Base-by-base conservation (phyloP, 257 asterid genomes). In the Capsicum baccatum region DNA sequence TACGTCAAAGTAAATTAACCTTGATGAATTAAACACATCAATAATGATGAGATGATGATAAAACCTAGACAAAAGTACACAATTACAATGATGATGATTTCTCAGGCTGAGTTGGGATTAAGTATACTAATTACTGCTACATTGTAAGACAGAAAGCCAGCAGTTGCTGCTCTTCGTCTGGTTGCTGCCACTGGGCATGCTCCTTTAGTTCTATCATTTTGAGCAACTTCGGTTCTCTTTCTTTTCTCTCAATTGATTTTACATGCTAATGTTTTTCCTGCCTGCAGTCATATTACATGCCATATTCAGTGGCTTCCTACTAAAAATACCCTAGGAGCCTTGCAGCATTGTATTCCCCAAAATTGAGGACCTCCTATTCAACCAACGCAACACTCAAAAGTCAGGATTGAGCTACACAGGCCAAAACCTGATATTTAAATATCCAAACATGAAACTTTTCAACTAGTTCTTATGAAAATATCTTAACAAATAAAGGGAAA, bases 311-410 rank as follows among this genome's bases (percentile, higher is more conserved):
- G 1, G 10, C 76, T 19, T 62, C 68, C 68, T 8, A 14, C 68
- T 62, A 62, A 19, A 60, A 62, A 9, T 8, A 6, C 14, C 68
- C 13, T 14, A 68, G 52, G 76, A 15, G 52, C 26, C 52, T 13
- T 68, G 26, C 8, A 37, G 76, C 76, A 37, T 10, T 2, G 13
- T 37, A 37, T 6, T 68, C 14, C 9, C 76, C 26, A 7, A 68
- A 66, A 68, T 15, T 68, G 76, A 35, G 52, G 76, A 68, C 52
- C 21, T 64, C 21, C 52, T 37, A 67, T 8, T 68, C 76, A 37
- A 52, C 52, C 70, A 63, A 37, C 14, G 52, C 52, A 68, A 68
- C 37, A 68, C 76, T 14, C 76, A 68, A 68, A 67, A 68, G 52
- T 37, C 76, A 37, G 76, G 21, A 37, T 68, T 37, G 76, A 13